Conservation (phyloP, 2,329 filamentous ascomycete species). For the Cryphonectria parasitica region DNA sequence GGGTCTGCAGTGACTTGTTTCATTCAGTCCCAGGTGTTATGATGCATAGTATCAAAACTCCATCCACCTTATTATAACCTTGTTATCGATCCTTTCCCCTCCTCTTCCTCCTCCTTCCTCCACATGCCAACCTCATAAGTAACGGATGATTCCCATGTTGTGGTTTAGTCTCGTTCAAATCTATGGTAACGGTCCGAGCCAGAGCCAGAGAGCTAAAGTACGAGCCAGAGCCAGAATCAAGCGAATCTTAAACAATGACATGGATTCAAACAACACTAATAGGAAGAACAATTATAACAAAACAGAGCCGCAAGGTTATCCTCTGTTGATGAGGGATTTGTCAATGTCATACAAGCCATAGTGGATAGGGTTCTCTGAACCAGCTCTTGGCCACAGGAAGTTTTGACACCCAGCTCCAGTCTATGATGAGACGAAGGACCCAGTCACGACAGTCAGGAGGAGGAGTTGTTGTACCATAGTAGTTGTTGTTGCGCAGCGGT, state of each 20-base stretch:
- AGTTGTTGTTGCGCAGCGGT: not conserved
- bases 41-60: not conserved
- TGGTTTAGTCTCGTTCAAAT: not conserved
- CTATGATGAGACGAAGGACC: slow-evolving; percentile 5
- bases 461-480: no score
- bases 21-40: not conserved
- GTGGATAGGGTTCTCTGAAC: not conserved
- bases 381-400: not conserved
- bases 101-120: not conserved
- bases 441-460: not conserved
- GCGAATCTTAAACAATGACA: not conserved
- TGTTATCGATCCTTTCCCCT: not conserved
- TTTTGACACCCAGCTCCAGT: not conserved
- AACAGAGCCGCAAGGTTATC: not conserved
- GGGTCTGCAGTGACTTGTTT: not conserved
- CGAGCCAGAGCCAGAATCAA: not conserved
- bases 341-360: slow-evolving; percentile 1
- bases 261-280: not conserved
- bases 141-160: no score
- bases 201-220: no score
- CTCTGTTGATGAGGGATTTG: not conserved
- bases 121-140: not conserved
- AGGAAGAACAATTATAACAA: no score
- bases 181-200: not conserved
- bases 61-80: not conserved